Conservation (phyloP, 1,284 basidiomycete genomes). For the Termitomyces sp. region DNA sequence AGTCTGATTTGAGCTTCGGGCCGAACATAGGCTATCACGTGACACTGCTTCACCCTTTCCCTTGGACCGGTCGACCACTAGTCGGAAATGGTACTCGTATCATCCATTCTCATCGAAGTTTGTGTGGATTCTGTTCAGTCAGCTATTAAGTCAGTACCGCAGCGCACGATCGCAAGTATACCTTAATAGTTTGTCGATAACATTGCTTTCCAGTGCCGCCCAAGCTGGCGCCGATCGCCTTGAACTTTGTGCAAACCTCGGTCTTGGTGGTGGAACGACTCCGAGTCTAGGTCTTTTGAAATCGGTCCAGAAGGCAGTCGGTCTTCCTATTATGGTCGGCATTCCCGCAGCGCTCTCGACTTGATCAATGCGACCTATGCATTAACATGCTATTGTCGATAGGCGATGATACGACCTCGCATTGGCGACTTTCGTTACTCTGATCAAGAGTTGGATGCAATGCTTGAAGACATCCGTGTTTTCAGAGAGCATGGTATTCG, state of each 20-base stretch:
- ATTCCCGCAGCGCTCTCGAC: slow-evolving; percentile 4
- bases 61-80: too few species aligned
- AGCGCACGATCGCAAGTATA: neutral
- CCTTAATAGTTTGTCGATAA: slow-evolving; percentile 14
- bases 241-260: slow-evolving; percentile 73
- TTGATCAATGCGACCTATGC: slow-evolving; percentile 3
- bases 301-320: slow-evolving; percentile 43
- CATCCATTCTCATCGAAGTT: slow-evolving; percentile 51
- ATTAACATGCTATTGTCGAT: slow-evolving; percentile 6
- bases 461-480: slow-evolving; percentile 63
- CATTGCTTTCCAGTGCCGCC: slow-evolving; percentile 46
- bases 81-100: slow-evolving; percentile 14
- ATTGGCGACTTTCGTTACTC: slow-evolving; percentile 75
- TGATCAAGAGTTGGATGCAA: slow-evolving; percentile 58
- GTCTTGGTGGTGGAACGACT: slow-evolving; percentile 72
- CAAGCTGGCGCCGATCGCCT: slow-evolving; percentile 68
- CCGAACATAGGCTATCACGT: too few species aligned
- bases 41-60: neutral
- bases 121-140: slow-evolving; percentile 78
- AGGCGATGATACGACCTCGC: slow-evolving; percentile 79
- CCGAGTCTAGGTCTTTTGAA: slow-evolving; percentile 69
- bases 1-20: too few species aligned
- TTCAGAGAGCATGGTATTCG: slow-evolving; percentile 54
- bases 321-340: slow-evolving; percentile 64
- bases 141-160: slow-evolving; percentile 52